A percentile compares a stretch with the other conserved stretches of the same genome.
These are phyloP conservation scores for Wickerhamomyces chambardii DNA, from an alignment of 805 yeast species.

Conservation along the genomic window DNA sequence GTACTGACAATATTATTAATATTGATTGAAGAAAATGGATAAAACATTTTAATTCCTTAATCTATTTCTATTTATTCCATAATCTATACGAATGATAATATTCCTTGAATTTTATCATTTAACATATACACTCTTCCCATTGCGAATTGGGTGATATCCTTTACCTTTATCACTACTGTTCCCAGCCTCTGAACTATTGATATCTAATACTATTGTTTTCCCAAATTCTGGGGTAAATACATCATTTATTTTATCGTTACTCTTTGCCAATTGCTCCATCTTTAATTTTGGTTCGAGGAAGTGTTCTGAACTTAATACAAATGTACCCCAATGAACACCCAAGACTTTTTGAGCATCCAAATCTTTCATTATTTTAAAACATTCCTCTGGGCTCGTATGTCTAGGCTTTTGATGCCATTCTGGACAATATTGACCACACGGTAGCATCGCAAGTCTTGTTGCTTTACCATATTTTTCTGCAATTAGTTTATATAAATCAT, in stretches of 20 bases:
- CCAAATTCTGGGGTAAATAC: slow-evolving; percentile 72
- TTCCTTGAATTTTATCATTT: slow-evolving; percentile 8
- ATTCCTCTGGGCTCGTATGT: slow-evolving; percentile 78
- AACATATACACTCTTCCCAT: slow-evolving; percentile 21
- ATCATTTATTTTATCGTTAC: slow-evolving; percentile 23
- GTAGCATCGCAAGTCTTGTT: slow-evolving; percentile 61
- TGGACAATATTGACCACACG: slow-evolving; percentile 94
- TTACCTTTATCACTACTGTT: slow-evolving; percentile 44
- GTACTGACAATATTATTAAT: too few relatives aligned
- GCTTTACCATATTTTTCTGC: slow-evolving; percentile 52
- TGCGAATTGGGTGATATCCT: slow-evolving; percentile 15
- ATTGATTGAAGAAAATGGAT: too few relatives aligned
- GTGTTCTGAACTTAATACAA: slow-evolving; percentile 80
- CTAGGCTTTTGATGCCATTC: slow-evolving; percentile 90
- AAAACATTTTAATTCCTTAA: too few relatives aligned
- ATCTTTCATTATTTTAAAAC: slow-evolving; percentile 57
- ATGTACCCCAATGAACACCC: slow-evolving; percentile 98
- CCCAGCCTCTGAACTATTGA: slow-evolving; percentile 36
- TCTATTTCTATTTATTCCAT: too few relatives aligned
- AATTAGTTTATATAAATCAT: slow-evolving; percentile 62
- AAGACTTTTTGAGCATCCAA: slow-evolving; percentile 52
- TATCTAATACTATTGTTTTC: slow-evolving; percentile 44
- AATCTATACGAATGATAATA: too few relatives aligned
- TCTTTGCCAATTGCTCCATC: slow-evolving; percentile 41
- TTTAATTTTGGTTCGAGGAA: slow-evolving; percentile 72